Base-by-base conservation (phyloP, 2,329 filamentous ascomycete genomes). In the Xylariaceae sp. region DNA sequence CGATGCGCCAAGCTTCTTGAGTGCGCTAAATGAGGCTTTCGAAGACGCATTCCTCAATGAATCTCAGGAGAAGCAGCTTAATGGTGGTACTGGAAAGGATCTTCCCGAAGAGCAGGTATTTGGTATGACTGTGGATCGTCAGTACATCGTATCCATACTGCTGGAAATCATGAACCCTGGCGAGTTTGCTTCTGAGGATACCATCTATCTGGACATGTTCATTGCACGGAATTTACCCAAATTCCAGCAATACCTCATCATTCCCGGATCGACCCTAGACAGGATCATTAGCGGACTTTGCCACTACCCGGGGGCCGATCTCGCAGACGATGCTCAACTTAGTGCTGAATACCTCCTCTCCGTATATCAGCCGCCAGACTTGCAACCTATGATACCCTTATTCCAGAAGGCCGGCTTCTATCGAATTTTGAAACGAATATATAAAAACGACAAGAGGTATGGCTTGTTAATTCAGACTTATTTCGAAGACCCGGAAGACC, bases 201-300 rank as follows among this genome's bases (percentile, higher is more conserved):
- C 88, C 9, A 89, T 99, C 53, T 99, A 96, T 70, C 80, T 99
- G 44, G 91, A 99, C 71, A 99, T 99, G 91, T 99, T 99, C 67
- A 88, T 99, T 67, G 92, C 94, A 19, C 85, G 94, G 53, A 99
- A 96, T 68, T 74, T 99, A 48, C 89, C 95, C 3, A 99, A 99
- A 70, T 99, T 96, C 66, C 91, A 91, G 1, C 92, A 97, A 68
- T 96, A 96, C 66, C 85, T 99, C 49, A 80, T 97, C 8, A 83
- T 99, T 46, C 88, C 92, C 0, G 94, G 91, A 19, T 91, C 89
- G 2, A 87, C 88, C 1, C 77, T 99, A 0, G 89, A 91, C 56
- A 85, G 85, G 56, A 86, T 96, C 7, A 78, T 99, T 30, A 77
- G 83, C 39, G 87, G 91, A 2, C 78, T 99, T 3, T 99, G 94